A percentile compares a stretch with the other conserved stretches of the same genome.
Evolutionary conservation across 305 asterid species (phyloP).

Genomic region (Fraxinus sp.): DNA sequence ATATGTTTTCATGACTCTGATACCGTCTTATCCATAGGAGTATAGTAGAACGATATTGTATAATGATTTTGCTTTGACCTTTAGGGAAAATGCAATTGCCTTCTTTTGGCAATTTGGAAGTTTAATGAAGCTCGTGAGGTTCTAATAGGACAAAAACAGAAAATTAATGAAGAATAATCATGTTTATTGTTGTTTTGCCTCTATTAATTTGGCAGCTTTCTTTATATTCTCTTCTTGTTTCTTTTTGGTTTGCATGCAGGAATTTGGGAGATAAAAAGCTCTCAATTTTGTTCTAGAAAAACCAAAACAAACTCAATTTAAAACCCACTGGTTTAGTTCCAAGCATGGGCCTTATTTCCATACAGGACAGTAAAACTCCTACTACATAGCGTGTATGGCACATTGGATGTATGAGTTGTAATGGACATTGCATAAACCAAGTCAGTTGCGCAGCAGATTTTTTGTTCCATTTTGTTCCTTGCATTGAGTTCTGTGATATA

Average conservation of each 20-base stretch:
- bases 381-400: too few relatives aligned
- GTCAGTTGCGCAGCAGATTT: too few relatives aligned
- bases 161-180: not conserved
- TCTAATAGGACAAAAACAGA: not conserved
- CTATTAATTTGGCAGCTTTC: too few relatives aligned
- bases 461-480: too few relatives aligned
- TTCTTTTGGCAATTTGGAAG: not conserved
- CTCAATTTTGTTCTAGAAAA: not conserved
- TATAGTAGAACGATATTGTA: not conserved
- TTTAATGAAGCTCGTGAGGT: not conserved
- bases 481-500: too few relatives aligned
- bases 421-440: too few relatives aligned
- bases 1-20: too few relatives aligned
- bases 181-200: not conserved
- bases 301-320: not conserved
- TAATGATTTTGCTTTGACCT: not conserved
- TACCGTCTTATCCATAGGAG: too few relatives aligned
- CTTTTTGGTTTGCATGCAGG: not conserved
- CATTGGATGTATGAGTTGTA: constrained; percentile 32
- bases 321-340: not conserved
- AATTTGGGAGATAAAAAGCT: not conserved
- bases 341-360: not conserved
- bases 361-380: too few relatives aligned
- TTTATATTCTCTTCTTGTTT: not conserved
- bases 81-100: not conserved